Conservation (phyloP, 108 stramenopile genomes). For the Skeletonema menzelii region DNA sequence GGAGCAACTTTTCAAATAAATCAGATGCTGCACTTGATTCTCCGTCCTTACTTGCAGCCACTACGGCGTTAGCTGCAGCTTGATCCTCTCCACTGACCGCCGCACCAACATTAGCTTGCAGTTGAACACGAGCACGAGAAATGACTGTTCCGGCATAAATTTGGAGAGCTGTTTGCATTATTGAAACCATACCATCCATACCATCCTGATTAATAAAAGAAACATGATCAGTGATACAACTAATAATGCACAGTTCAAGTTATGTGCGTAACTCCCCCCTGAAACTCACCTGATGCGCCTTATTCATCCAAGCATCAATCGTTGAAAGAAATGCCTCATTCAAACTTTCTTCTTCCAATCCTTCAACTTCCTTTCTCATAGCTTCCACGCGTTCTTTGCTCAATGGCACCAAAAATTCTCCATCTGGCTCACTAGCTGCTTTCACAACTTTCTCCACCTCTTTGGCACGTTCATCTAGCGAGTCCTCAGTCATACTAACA, state of each 20-base stretch:
- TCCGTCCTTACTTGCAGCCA: constrained; percentile 7
- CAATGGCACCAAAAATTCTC: constrained; percentile 88
- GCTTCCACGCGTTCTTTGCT: constrained; percentile 59
- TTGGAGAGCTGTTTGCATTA: constrained; percentile 88
- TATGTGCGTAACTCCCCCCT: background rate
- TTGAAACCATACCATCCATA: constrained; percentile 88
- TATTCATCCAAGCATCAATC: constrained; percentile 90
- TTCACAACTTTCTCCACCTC: constrained; percentile 78
- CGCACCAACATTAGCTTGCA: constrained; percentile 45
- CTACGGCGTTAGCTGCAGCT: constrained; percentile 39
- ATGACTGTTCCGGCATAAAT: constrained; percentile 80
- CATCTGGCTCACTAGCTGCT: constrained; percentile 84
- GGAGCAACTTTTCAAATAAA: constrained; percentile 69
- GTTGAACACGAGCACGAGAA: constrained; percentile 53
- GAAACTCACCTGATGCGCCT: constrained; percentile 60
- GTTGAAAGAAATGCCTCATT: constrained; percentile 86
- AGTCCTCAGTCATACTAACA: constrained; percentile 72
- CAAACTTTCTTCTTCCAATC: constrained; percentile 56
- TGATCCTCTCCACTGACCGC: constrained; percentile 43
- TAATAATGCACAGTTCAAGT: background rate
- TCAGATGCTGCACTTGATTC: constrained; percentile 33
- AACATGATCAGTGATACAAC: background rate
- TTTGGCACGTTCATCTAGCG: constrained; percentile 77
- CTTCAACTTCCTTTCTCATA: constrained; percentile 64
- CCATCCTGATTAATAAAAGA: constrained; percentile 55